A percentile compares a stretch with the other conserved stretches of the same genome.
Evolutionary conservation across 192 early-diverging fungal species (phyloP).

Genomic region (Backusella macrospora): DNA sequence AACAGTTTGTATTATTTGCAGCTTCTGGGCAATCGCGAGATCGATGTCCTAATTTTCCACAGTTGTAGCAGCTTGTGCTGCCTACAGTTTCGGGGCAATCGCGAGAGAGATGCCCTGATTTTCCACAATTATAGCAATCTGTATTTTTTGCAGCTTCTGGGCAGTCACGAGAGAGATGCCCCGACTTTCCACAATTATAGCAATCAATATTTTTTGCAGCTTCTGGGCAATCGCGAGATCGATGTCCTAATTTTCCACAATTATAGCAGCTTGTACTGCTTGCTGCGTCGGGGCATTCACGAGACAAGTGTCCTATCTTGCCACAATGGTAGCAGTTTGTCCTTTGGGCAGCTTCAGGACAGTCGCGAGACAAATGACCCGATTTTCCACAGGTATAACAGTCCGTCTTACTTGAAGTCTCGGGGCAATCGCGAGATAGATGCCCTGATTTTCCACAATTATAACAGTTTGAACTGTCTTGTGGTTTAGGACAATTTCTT

Average conservation of each 20-base stretch:
- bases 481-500: conserved; percentile 29
- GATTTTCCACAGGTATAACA: conserved; percentile 52
- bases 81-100: conserved; percentile 48
- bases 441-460: conserved; percentile 51
- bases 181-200: conserved; percentile 36
- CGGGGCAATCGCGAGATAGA: conserved; percentile 54
- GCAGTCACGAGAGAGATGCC: conserved; percentile 36
- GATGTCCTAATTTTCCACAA: conserved; percentile 31
- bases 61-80: conserved; percentile 29
- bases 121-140: conserved; percentile 41
- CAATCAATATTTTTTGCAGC: conserved; percentile 22
- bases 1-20: conserved; percentile 28
- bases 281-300: conserved; percentile 35
- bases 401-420: conserved; percentile 39
- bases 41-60: conserved; percentile 33
- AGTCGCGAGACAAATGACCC: conserved; percentile 59
- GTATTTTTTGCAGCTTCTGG: background rate
- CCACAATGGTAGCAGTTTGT: conserved; percentile 41
- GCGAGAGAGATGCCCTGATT: conserved; percentile 24
- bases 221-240: conserved; percentile 37
- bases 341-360: conserved; percentile 39
- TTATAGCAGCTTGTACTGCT: conserved; percentile 32
- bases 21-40: conserved; percentile 38
- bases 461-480: conserved; percentile 49
- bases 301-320: conserved; percentile 32